phyloP scores from a whole-genome alignment of 2,329 filamentous ascomycete genomes.

The Ascochyta rabiei region DNA sequence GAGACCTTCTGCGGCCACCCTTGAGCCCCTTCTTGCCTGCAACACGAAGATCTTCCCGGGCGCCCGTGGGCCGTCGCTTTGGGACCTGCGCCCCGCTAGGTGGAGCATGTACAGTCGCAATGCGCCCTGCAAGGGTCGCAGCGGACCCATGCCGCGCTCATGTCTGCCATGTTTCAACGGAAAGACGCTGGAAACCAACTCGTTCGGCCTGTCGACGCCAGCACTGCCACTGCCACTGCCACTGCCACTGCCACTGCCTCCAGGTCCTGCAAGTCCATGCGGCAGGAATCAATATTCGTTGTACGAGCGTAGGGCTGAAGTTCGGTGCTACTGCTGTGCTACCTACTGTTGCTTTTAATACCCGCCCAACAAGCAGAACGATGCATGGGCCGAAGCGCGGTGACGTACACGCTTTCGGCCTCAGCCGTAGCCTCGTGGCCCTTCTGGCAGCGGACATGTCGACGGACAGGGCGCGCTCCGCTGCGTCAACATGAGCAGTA shows the following conservation, averaged over 20 bases:
- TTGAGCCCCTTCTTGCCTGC: not conserved
- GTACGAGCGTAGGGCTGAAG: slow-evolving; percentile 13
- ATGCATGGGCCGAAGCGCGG: slow-evolving; percentile 3
- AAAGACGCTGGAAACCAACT: not conserved
- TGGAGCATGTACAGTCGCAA: slow-evolving; percentile 10
- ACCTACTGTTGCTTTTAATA: slow-evolving; percentile 19
- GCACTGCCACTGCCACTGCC: not conserved
- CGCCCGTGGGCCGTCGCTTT: slow-evolving; percentile 5
- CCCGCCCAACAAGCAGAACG: slow-evolving; percentile 1
- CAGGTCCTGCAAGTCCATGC: not conserved
- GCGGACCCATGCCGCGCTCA: slow-evolving; percentile 6
- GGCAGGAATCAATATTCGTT: slow-evolving; percentile 9
- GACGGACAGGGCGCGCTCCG: slow-evolving; percentile 3
- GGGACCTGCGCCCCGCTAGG: slow-evolving; percentile 16
- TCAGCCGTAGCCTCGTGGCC: slow-evolving; percentile 5
- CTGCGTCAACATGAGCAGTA: slow-evolving; percentile 13
- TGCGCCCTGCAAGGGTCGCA: slow-evolving; percentile 13
- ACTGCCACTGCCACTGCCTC: not conserved
- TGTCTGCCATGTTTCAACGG: slow-evolving; percentile 2
- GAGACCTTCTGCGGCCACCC: not conserved
- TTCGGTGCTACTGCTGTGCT: not conserved
- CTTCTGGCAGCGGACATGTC: slow-evolving; percentile 10
- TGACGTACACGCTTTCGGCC: slow-evolving; percentile 15
- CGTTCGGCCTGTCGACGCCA: not conserved
- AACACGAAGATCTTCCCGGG: slow-evolving; percentile 5